Base-by-base conservation (phyloP, 225 moss, liverwort and hornwort species). In the Marchantia polymorpha region DNA sequence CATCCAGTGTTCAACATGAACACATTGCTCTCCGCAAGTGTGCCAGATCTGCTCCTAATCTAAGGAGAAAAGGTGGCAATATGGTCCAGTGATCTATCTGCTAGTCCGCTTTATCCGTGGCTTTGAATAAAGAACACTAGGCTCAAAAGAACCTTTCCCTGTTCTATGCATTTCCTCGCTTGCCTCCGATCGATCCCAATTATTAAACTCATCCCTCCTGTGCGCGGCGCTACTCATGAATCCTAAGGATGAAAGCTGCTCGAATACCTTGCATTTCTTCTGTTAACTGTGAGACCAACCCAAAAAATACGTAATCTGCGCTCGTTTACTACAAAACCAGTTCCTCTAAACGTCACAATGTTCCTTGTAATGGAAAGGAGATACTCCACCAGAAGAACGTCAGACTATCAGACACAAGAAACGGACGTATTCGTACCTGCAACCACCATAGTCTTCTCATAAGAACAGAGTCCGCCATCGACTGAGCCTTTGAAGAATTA, bases 381-480 rank as follows among this genome's bases (percentile, higher is more conserved):
- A 58, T 20, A 64, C 49, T 8, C 20, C 48, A 64, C 26, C 14
- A 51, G 48, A 77, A 63, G 48, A 16, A 63, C 15, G 48, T 49
- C 20, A 77, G 30, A 68, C 26, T 15, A 39, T 39, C 39, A 39
- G 3, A 39, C 39, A 52, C 66, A 52, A 12, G 22, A 79, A 46
- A 52, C 14, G 25, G 53, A 29, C 55, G 31, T 53, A 29, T 79
- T 16, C 49, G 58, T 69, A 79, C 78, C 78, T 79, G 78, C 26
- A 79, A 52, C 78, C 78, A 79, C 78, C 78, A 79, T 69, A 78
- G 13, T 66, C 78, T 66, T 78, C 78, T 78, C 64, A 22, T 53
- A 52, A 68, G 68, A 15, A 14, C 53, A 31, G 78, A 68, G 78
- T 27, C 29, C 16, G 53, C 13, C 78, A 78, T 67, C 30, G 69